phyloP scores from a whole-genome alignment of 805 yeast species.

The Phaffomyces antillensis region DNA sequence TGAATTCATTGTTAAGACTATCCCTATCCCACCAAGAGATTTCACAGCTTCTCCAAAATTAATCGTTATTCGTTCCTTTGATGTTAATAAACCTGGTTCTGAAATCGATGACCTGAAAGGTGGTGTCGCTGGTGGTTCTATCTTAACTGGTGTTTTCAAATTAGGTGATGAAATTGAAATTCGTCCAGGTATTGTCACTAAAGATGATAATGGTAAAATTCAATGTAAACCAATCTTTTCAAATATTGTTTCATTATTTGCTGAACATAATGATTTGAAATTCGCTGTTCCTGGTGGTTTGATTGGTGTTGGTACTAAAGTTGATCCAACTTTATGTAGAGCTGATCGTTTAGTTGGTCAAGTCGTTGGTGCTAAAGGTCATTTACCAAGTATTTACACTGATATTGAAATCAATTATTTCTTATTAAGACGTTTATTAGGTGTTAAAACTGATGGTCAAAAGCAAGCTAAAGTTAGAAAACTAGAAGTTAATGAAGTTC shows the following conservation, averaged over 20 bases:
- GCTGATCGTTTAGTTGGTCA: slow-evolving; percentile 99
- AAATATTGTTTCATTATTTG: slow-evolving; percentile 86
- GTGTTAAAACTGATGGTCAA: slow-evolving; percentile 97
- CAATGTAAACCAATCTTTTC: slow-evolving; percentile 96
- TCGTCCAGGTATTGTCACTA: slow-evolving; percentile 98
- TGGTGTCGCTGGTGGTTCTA: slow-evolving; percentile 99
- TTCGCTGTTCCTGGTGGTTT: slow-evolving; percentile 99
- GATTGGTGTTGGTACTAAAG: slow-evolving; percentile 98
- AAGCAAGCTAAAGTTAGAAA: slow-evolving; percentile 96
- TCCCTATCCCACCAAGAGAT: slow-evolving; percentile 96
- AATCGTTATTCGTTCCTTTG: slow-evolving; percentile 96
- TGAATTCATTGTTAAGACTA: slow-evolving; percentile 88
- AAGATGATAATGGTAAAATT: slow-evolving; percentile 79
- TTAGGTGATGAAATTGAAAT: slow-evolving; percentile 98
- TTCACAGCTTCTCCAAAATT: slow-evolving; percentile 89
- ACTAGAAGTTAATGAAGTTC: slow-evolving; percentile 87
- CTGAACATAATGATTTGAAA: slow-evolving; percentile 95
- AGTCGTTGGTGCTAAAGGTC: slow-evolving; percentile 96
- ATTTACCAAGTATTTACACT: slow-evolving; percentile 91
- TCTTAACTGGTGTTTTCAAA: slow-evolving; percentile 92
- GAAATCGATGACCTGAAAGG: slow-evolving; percentile 96
- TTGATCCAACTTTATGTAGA: slow-evolving; percentile 97
- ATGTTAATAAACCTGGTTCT: slow-evolving; percentile 98
- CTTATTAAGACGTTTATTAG: slow-evolving; percentile 90
- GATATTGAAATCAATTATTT: slow-evolving; percentile 97